Evolutionary conservation across 1,139 yeast species (phyloP).

Genomic region (Saccharomycopsis hybrid): DNA sequence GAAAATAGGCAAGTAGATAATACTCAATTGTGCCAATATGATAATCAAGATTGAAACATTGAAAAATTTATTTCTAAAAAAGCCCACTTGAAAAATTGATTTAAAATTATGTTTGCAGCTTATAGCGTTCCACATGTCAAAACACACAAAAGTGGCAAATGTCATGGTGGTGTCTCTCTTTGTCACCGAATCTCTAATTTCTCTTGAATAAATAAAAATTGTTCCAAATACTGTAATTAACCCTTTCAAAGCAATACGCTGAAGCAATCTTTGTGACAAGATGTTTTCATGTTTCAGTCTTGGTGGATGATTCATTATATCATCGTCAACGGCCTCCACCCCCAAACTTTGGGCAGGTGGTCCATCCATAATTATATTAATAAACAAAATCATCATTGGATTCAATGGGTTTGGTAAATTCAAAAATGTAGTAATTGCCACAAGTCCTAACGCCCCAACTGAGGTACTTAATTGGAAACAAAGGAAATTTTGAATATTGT

Average conservation of each 20-base stretch:
- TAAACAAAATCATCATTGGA: slow-evolving; percentile 98
- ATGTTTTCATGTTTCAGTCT: slow-evolving; percentile 80
- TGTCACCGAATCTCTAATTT: slow-evolving; percentile 70
- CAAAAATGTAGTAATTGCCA: slow-evolving; percentile 80
- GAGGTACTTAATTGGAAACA: slow-evolving; percentile 94
- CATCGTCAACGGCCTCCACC: slow-evolving; percentile 94
- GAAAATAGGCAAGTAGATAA: slow-evolving; percentile 87
- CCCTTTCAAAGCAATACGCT: slow-evolving; percentile 40
- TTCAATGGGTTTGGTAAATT: slow-evolving; percentile 93
- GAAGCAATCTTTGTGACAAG: slow-evolving; percentile 59
- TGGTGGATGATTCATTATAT: slow-evolving; percentile 92
- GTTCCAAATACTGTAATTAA: slow-evolving; percentile 51
- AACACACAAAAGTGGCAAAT: slow-evolving; percentile 89
- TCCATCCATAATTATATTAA: slow-evolving; percentile 96
- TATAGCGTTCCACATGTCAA: slow-evolving; percentile 93
- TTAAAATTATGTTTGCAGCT: slow-evolving; percentile 84
- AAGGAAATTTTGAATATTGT: slow-evolving; percentile 87
- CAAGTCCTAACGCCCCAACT: slow-evolving; percentile 85
- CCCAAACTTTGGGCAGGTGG: slow-evolving; percentile 98
- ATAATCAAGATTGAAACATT: slow-evolving; percentile 91
- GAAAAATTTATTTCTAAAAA: slow-evolving; percentile 76
- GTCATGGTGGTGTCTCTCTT: slow-evolving; percentile 99
- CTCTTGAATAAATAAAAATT: slow-evolving; percentile 72
- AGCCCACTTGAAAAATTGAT: slow-evolving; percentile 73
- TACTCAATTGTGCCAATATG: slow-evolving; percentile 84